Conservation (phyloP, 192 early-diverging fungal genomes). For the Backusella macrospora region DNA sequence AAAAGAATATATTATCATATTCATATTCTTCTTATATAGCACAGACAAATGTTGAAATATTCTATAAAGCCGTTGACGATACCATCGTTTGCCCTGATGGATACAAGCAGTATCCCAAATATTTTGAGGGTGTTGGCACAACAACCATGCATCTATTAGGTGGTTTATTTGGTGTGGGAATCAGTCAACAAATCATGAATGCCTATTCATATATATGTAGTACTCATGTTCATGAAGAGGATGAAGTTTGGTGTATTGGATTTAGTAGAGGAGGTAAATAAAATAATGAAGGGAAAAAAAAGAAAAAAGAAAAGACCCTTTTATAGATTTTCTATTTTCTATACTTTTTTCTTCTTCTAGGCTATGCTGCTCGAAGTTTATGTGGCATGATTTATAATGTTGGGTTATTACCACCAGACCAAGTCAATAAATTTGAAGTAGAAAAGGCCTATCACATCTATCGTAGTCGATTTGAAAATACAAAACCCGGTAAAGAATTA, state of each 20-base stretch:
- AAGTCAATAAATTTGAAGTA: neutral
- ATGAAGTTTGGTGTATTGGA: constrained; percentile 29
- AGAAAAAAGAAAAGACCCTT: neutral
- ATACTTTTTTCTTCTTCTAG: neutral
- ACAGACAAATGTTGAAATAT: constrained; percentile 7
- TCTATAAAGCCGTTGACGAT: neutral
- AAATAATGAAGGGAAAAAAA: neutral
- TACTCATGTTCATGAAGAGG: constrained; percentile 14
- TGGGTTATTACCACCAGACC: constrained; percentile 17
- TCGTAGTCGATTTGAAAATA: neutral
- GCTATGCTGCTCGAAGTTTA: constrained; percentile 29
- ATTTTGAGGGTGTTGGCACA: constrained; percentile 27
- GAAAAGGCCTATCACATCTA: constrained; percentile 22
- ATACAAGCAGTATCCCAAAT: constrained; percentile 11
- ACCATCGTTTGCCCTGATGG: neutral
- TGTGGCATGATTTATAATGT: constrained; percentile 33
- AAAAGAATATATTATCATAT: too few relatives aligned
- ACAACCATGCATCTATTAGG: neutral
- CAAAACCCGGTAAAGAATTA: neutral
- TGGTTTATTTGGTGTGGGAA: constrained; percentile 24
- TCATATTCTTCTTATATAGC: neutral
- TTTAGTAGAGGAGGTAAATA: constrained; percentile 33
- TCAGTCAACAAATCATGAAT: constrained; percentile 20
- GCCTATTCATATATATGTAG: constrained; percentile 20
- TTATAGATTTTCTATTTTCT: neutral